A percentile compares a stretch with the other conserved stretches of the same genome.
Conservation (phyloP, 208 protist genomes). For the Trypanosoma mega region DNA sequence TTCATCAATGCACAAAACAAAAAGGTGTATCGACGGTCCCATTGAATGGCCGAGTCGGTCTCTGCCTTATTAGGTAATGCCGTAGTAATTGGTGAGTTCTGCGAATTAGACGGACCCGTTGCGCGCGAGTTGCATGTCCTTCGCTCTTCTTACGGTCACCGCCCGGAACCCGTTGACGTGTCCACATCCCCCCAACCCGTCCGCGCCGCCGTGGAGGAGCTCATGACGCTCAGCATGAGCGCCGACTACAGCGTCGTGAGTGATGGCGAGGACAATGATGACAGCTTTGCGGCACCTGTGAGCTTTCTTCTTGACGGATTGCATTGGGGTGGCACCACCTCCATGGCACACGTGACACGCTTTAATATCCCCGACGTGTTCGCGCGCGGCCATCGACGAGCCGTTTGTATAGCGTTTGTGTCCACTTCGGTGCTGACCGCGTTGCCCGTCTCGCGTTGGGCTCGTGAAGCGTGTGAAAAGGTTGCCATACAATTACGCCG, state of each 20-base stretch:
- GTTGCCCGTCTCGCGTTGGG: constrained; percentile 8
- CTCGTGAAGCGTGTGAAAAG: constrained; percentile 2
- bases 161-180: background rate
- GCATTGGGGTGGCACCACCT: background rate
- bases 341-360: constrained; percentile 4
- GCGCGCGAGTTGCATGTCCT: background rate
- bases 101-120: constrained; percentile 11
- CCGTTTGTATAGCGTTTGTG: constrained; percentile 1
- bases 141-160: background rate
- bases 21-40: too few species aligned
- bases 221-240: constrained; percentile 11
- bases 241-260: constrained; percentile 1
- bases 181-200: background rate
- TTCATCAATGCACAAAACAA: too few species aligned
- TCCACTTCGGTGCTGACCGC: background rate
- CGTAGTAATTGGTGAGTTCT: constrained; percentile 16
- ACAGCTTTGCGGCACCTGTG: background rate
- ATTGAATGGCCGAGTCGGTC: too few species aligned
- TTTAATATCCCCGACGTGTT: constrained; percentile 14
- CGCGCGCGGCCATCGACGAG: constrained; percentile 11
- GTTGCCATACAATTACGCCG: constrained; percentile 3
- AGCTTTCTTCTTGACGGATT: constrained; percentile 12
- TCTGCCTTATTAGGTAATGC: background rate
- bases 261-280: background rate
- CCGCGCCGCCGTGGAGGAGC: constrained; percentile 1